phyloP scores from a whole-genome alignment of 2,329 filamentous ascomycete genomes.

The Thelonectria rubi region DNA sequence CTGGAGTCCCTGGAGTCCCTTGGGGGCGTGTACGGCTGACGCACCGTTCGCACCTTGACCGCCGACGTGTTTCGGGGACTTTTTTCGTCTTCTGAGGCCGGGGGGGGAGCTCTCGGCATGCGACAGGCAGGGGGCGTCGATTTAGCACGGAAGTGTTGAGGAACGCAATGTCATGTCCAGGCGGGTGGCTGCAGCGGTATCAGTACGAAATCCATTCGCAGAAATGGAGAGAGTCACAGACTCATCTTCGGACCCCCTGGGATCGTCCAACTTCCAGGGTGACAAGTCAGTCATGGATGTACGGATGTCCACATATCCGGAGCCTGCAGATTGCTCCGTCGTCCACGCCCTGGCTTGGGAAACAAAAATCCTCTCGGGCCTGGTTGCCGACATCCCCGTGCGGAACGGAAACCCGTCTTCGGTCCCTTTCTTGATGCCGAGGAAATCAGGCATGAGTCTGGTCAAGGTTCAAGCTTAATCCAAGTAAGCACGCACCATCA shows the following conservation, averaged over 20 bases:
- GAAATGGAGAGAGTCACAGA: neutral
- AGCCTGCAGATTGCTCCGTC: slow-evolving; percentile 3
- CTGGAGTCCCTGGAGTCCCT: neutral
- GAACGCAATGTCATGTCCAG: neutral
- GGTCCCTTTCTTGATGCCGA: slow-evolving; percentile 10
- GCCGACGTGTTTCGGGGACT: slow-evolving; percentile 22
- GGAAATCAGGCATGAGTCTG: slow-evolving; percentile 10
- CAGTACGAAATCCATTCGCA: neutral
- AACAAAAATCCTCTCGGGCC: slow-evolving; percentile 5
- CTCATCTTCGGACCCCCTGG: neutral
- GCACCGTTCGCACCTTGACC: slow-evolving; percentile 28
- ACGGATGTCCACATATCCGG: slow-evolving; percentile 13
- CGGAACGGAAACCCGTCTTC: slow-evolving; percentile 6
- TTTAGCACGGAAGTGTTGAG: slow-evolving; percentile 6
- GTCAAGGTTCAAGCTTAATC: neutral
- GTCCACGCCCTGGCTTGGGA: neutral
- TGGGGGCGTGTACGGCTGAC: slow-evolving; percentile 25
- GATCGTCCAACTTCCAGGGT: neutral
- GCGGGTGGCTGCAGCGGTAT: slow-evolving; percentile 8
- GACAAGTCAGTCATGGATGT: slow-evolving; percentile 4
- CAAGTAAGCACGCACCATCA: slow-evolving; percentile 3
- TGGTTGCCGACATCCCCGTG: slow-evolving; percentile 10
- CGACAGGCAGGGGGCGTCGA: slow-evolving; percentile 2
- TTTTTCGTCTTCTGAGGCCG: slow-evolving; percentile 20
- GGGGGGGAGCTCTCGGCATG: slow-evolving; percentile 2